A percentile compares a stretch with the other conserved stretches of the same genome.
Evolutionary conservation across 495 filamentous ascomycete species (phyloP).

Genomic region (Aspergillus steynii): DNA sequence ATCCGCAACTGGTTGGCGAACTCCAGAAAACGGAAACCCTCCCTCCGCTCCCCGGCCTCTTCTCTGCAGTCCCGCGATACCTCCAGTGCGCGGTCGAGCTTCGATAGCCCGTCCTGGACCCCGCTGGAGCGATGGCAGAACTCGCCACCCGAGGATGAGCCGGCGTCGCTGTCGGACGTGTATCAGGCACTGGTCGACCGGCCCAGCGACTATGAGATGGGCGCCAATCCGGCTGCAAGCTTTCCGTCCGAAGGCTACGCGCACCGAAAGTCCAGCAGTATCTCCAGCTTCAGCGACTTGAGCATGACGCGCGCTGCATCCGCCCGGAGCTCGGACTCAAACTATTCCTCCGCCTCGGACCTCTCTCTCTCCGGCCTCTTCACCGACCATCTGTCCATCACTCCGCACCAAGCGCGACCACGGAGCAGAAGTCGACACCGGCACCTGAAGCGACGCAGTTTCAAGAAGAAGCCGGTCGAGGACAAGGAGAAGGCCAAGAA

Average conservation of each 20-base stretch:
- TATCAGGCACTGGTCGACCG: neutral
- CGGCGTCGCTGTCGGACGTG: neutral
- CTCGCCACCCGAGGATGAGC: constrained; percentile 10
- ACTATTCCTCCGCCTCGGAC: neutral
- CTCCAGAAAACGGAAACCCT: constrained; percentile 8
- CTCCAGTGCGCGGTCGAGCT: neutral
- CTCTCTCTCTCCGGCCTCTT: neutral
- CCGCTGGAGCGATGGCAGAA: constrained; percentile 10
- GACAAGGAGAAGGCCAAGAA: constrained; percentile 2
- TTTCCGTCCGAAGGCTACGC: neutral
- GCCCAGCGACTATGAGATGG: neutral
- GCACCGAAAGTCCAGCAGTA: neutral
- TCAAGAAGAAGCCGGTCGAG: constrained; percentile 4
- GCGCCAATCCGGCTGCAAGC: neutral
- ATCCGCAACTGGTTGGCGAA: constrained; percentile 14
- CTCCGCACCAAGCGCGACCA: neutral
- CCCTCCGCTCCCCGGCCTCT: neutral
- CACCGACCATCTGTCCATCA: neutral
- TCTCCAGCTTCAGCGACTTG: neutral
- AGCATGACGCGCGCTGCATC: neutral
- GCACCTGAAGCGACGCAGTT: neutral
- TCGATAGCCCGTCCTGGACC: neutral
- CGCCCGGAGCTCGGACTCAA: neutral
- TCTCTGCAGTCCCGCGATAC: neutral
- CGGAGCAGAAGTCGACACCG: neutral